These are phyloP conservation scores for Arthroderma sp. DNA, from an alignment of 2,329 filamentous ascomycete genomes.

Conservation along the genomic window DNA sequence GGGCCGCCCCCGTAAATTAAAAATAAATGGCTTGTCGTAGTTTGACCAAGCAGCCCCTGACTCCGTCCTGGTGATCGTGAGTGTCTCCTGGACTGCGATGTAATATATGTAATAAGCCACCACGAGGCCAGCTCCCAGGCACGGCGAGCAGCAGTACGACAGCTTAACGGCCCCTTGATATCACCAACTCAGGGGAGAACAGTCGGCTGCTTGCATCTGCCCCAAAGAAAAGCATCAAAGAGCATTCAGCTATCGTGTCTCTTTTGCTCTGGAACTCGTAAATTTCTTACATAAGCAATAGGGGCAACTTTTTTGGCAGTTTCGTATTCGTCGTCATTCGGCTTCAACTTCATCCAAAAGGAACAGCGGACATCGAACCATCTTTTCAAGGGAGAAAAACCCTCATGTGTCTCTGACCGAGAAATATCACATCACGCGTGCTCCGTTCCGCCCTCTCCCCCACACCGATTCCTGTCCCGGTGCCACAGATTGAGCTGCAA, in stretches of 20 bases:
- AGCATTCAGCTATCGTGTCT: too few species aligned
- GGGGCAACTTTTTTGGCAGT: background rate
- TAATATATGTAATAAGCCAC: background rate
- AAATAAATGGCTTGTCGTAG: too few species aligned
- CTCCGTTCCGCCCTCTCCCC: background rate
- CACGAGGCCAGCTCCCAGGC: too few species aligned
- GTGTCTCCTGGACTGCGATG: background rate
- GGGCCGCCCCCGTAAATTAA: too few species aligned
- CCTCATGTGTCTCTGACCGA: background rate
- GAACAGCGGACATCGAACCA: background rate
- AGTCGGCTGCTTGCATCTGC: background rate
- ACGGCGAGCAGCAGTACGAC: too few species aligned
- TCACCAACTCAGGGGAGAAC: background rate
- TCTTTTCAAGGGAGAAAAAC: background rate
- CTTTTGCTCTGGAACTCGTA: background rate
- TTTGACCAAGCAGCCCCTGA: background rate
- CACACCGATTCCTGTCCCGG: background rate
- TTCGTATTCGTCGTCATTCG: background rate
- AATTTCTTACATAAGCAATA: background rate
- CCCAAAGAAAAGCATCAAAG: too few species aligned
- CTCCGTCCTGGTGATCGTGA: background rate
- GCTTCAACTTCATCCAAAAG: background rate
- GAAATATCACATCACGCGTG: background rate
- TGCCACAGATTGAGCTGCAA: background rate
- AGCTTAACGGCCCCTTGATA: background rate